These are phyloP conservation scores for Metarhizium anisopliae DNA, from an alignment of 2,329 filamentous ascomycete genomes.

Conservation along the genomic window DNA sequence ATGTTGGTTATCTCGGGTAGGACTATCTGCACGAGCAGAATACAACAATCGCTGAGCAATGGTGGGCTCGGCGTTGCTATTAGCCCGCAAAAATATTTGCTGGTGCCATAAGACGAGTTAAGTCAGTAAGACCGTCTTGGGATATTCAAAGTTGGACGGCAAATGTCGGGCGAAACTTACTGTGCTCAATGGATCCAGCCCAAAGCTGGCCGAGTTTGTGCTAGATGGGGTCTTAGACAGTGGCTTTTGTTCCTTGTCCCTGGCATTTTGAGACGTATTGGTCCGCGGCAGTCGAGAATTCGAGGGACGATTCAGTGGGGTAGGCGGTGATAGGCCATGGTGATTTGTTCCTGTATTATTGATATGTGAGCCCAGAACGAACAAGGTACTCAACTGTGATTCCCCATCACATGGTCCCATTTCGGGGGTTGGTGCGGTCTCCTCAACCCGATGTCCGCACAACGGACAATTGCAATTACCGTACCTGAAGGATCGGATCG, in stretches of 20 bases:
- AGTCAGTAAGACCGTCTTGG: neutral
- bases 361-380: neutral
- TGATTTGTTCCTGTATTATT: constrained; percentile 4
- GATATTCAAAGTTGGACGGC: neutral
- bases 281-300: constrained; percentile 38
- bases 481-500: constrained; percentile 22
- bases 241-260: constrained; percentile 21
- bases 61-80: constrained; percentile 29
- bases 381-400: neutral
- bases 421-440: neutral
- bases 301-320: constrained; percentile 9
- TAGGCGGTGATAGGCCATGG: constrained; percentile 5
- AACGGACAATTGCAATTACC: constrained; percentile 2
- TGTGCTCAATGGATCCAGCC: constrained; percentile 29
- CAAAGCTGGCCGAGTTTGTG: constrained; percentile 15
- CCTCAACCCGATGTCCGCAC: neutral
- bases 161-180: constrained; percentile 15
- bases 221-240: constrained; percentile 17
- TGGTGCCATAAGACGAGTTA: constrained; percentile 8
- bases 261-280: constrained; percentile 44
- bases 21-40: constrained; percentile 42
- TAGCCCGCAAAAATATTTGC: constrained; percentile 32
- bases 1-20: constrained; percentile 30
- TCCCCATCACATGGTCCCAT: neutral
- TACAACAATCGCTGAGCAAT: constrained; percentile 47